A percentile compares a stretch with the other conserved stretches of the same genome.
Conservation (phyloP, 139 green algal genomes). For the Chlorella sorokiniana region DNA sequence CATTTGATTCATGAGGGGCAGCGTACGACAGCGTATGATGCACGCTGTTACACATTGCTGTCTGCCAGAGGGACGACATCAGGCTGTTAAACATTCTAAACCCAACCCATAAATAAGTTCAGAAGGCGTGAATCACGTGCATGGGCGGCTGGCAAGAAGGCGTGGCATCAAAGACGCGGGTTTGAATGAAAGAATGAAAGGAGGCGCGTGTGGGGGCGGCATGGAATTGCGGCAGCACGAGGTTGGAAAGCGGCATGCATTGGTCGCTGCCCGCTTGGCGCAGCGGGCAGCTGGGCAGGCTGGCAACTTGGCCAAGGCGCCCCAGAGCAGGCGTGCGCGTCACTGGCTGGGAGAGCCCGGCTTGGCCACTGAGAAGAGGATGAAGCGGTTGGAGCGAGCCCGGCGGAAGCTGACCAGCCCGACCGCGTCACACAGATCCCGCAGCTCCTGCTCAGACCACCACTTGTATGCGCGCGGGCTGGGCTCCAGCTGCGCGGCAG, state of each 20-base stretch:
- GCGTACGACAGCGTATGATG: no score
- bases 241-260: not conserved
- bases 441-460: conserved; percentile 88
- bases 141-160: no score
- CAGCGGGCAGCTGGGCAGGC: not conserved
- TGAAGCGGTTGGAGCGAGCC: conserved; percentile 72
- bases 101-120: no score
- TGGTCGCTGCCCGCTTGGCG: not conserved
- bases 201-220: no score
- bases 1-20: no score
- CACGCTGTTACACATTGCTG: no score
- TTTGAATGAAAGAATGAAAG: no score
- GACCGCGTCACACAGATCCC: conserved; percentile 68
- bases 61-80: no score
- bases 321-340: not conserved
- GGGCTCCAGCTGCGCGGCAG: conserved; percentile 5
- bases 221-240: no score
- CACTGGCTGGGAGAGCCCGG: conserved; percentile 34
- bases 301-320: not conserved
- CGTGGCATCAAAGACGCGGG: no score
- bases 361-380: conserved; percentile 88
- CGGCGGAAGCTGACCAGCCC: conserved; percentile 71
- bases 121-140: no score
- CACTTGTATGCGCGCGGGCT: conserved; percentile 40
- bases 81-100: no score